Conservation (phyloP, 2,329 filamentous ascomycete genomes). For the Fusarium burgessii region DNA sequence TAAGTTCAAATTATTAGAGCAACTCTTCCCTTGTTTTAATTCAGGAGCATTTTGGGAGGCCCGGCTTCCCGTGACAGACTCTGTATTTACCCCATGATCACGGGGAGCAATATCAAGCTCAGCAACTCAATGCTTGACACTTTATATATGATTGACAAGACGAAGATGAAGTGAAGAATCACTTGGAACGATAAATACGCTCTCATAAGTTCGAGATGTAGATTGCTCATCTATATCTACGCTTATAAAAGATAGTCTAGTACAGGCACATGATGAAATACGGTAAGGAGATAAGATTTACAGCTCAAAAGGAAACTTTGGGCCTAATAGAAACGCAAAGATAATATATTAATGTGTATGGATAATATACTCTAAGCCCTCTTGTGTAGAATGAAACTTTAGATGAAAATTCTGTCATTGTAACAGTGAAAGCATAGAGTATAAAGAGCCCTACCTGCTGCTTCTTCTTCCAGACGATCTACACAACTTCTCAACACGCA, state of each 20-base stretch:
- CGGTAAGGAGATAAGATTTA: too few relatives aligned
- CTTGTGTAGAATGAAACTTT: too few relatives aligned
- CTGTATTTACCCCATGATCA: slow-evolving; percentile 10
- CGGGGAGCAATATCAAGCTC: slow-evolving; percentile 35
- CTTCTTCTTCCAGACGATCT: too few relatives aligned
- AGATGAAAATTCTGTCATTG: too few relatives aligned
- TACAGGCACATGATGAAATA: slow-evolving; percentile 14
- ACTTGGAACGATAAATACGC: too few relatives aligned
- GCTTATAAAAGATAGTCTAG: slow-evolving; percentile 31
- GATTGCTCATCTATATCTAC: slow-evolving; percentile 30
- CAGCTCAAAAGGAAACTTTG: too few relatives aligned
- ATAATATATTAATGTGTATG: too few relatives aligned
- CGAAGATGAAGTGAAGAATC: not conserved
- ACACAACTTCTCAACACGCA: too few relatives aligned
- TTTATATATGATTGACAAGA: slow-evolving; percentile 42
- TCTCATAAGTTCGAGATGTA: slow-evolving; percentile 27
- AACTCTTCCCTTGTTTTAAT: not conserved
- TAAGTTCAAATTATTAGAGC: not conserved
- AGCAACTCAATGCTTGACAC: slow-evolving; percentile 43
- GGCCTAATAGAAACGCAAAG: too few relatives aligned
- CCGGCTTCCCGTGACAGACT: not conserved
- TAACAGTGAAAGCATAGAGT: too few relatives aligned
- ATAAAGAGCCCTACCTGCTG: too few relatives aligned
- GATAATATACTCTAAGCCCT: too few relatives aligned
- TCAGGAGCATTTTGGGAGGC: not conserved